Evolutionary conservation across 257 asterid genomes (phyloP).

Genomic region (Petunia axillaris): DNA sequence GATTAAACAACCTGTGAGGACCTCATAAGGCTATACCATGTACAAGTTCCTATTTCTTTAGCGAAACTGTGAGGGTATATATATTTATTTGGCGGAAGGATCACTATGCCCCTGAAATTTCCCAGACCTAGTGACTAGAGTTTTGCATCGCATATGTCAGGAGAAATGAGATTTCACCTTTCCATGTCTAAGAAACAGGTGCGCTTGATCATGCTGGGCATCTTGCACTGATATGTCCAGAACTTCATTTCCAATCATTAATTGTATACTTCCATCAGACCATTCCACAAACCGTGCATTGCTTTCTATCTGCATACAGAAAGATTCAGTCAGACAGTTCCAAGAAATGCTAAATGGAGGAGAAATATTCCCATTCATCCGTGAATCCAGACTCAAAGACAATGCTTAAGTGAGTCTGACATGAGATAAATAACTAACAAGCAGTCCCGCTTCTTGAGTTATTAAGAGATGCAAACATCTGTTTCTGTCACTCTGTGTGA

Average conservation of each 20-base stretch:
- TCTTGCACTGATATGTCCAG: constrained; percentile 95
- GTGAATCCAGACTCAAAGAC: constrained; percentile 5
- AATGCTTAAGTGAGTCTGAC: not conserved
- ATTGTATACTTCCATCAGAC: constrained; percentile 98
- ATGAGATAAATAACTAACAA: constrained; percentile 19
- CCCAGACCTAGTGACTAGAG: not conserved
- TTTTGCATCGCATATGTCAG: constrained; percentile 8
- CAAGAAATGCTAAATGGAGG: constrained; percentile 18
- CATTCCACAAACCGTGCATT: constrained; percentile 98
- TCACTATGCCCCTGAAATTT: not conserved
- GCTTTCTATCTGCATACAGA: constrained; percentile 73
- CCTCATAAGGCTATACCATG: not conserved
- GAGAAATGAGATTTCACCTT: constrained; percentile 49
- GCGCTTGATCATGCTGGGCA: constrained; percentile 92
- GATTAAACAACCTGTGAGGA: not conserved
- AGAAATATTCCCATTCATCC: not conserved
- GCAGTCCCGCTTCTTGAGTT: constrained; percentile 19
- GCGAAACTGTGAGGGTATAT: not conserved
- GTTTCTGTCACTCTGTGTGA: constrained; percentile 4
- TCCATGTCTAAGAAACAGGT: constrained; percentile 93
- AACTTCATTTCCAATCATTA: constrained; percentile 95
- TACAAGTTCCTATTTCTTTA: not conserved
- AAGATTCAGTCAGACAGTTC: constrained; percentile 5
- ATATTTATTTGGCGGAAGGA: not conserved
- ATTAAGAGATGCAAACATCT: constrained; percentile 4